Percentiles rank a stretch among this genome's conserved stretches.
phyloP scores from a whole-genome alignment of 2,329 filamentous ascomycete genomes.

The Fusarium solani-melongenae region DNA sequence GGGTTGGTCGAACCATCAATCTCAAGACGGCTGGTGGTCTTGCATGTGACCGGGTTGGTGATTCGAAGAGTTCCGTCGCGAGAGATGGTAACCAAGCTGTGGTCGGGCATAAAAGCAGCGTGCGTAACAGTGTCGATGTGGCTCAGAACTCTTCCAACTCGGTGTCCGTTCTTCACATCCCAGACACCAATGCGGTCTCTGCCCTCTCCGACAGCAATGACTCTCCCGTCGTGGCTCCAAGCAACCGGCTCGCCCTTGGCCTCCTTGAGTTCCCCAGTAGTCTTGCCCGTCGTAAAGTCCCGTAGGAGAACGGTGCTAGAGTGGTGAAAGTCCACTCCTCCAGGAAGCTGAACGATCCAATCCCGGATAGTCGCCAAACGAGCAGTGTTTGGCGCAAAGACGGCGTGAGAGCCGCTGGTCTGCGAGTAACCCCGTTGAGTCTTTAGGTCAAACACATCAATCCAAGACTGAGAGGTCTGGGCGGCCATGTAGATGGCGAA shows the following conservation, averaged over 20 bases:
- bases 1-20: slow-evolving; percentile 46
- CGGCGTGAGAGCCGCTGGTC: slow-evolving; percentile 46
- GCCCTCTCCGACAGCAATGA: slow-evolving; percentile 47
- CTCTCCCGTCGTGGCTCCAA: slow-evolving; percentile 48
- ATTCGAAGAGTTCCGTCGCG: slow-evolving; percentile 53
- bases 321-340: slow-evolving; percentile 47
- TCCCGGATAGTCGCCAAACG: slow-evolving; percentile 46
- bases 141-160: slow-evolving; percentile 47
- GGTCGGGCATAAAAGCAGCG: slow-evolving; percentile 48
- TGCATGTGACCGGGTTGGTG: slow-evolving; percentile 46
- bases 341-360: slow-evolving; percentile 45
- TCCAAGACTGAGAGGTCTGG: slow-evolving; percentile 48
- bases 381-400: slow-evolving; percentile 38
- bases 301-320: slow-evolving; percentile 46
- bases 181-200: slow-evolving; percentile 47
- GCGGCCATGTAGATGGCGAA: slow-evolving; percentile 47
- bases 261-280: slow-evolving; percentile 46
- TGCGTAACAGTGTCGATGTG: slow-evolving; percentile 53
- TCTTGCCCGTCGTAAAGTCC: slow-evolving; percentile 47
- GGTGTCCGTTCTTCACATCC: slow-evolving; percentile 44
- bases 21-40: slow-evolving; percentile 52
- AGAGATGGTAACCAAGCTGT: slow-evolving; percentile 50
- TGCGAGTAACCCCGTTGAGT: slow-evolving; percentile 45
- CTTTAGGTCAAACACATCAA: slow-evolving; percentile 49
- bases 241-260: slow-evolving; percentile 43